Evolutionary conservation across 306 rosid species (phyloP), one percentile per base, ranked within the genome.

Genomic region (Quercus glauca): DNA sequence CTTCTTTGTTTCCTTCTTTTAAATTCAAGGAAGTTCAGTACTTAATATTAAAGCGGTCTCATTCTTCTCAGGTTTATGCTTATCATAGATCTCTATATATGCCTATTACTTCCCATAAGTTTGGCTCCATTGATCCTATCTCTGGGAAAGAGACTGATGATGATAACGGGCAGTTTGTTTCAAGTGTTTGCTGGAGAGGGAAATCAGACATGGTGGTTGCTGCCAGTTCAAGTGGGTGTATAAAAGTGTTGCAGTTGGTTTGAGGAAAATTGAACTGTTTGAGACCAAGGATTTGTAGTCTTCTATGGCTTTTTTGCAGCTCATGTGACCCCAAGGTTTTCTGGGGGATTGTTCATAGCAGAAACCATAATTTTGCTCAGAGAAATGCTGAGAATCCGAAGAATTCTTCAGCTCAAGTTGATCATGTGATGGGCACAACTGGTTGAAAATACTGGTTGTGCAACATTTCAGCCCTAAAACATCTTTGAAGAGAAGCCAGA

Each of bases 111-210:
- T 93, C 98, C 8, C 86, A 83, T 84, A 93, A 89, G 80, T 93
- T 91, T 74, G 97, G 99, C 53, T 91, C 98, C 73, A 76, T 89
- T 52, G 92, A 95, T 89, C 91, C 98, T 55, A 83, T 91, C 45
- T 85, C 97, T 19, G 98, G 98, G 53, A 93, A 88, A 80, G 99
- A 95, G 82, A 91, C 89, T 2, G 94, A 90, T 72, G 97, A 91
- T 19, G 92, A 91, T 83, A 91, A 87, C 63, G 97, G 90, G 29
- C 96, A 88, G 78, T 96, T 93, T 81, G 98, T 96, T 85, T 93
- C 99, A 0, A 91, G 98, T 75, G 97, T 96, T 69, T 96, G 98
- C 90, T 96, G 98, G 98, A 96, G 85, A 86, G 90, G 91, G 81
- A 91, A 81, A 76, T 96, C 98, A 33, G 88, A 90, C 78, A 91